Percentiles rank a stretch among this genome's conserved stretches.
phyloP scores from a whole-genome alignment of 352 stramenopile species.

The Peronospora destructor region DNA sequence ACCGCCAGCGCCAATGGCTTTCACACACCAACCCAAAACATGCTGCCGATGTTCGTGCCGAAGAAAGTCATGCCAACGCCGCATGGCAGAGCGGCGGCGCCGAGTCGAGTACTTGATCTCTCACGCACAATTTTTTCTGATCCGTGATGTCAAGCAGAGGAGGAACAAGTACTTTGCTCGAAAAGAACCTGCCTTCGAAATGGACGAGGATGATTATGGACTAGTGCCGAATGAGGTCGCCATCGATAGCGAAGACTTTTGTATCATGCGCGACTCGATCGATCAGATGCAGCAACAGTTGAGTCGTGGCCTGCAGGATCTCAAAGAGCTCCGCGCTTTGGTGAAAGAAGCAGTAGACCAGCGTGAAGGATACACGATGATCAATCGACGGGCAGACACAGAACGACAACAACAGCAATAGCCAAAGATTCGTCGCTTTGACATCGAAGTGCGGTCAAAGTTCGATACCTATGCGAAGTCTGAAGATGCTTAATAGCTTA shows the following conservation, averaged over 20 bases:
- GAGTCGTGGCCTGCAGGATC: slow-evolving; percentile 18
- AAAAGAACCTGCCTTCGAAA: slow-evolving; percentile 2
- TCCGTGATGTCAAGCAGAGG: neutral
- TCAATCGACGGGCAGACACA: neutral
- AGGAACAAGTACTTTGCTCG: slow-evolving; percentile 3
- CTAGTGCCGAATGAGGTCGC: slow-evolving; percentile 6
- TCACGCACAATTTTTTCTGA: slow-evolving; percentile 8
- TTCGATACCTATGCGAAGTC: slow-evolving; percentile 12
- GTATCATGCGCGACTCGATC: slow-evolving; percentile 24
- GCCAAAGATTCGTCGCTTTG: neutral
- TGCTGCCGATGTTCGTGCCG: slow-evolving; percentile 12
- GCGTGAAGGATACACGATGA: slow-evolving; percentile 5
- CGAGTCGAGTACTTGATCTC: slow-evolving; percentile 7
- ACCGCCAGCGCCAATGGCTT: neutral
- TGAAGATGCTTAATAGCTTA: neutral
- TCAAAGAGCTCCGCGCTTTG: slow-evolving; percentile 25
- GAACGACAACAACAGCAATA: neutral
- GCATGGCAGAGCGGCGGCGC: slow-evolving; percentile 3
- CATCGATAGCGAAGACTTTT: slow-evolving; percentile 17
- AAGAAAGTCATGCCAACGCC: slow-evolving; percentile 14
- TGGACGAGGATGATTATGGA: slow-evolving; percentile 8
- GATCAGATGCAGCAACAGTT: slow-evolving; percentile 28
- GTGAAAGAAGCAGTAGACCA: slow-evolving; percentile 13
- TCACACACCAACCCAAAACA: slow-evolving; percentile 10
- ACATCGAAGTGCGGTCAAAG: neutral